These are phyloP conservation scores for Falciphora oryzae DNA, from an alignment of 2,329 filamentous ascomycete genomes.

Conservation along the genomic window DNA sequence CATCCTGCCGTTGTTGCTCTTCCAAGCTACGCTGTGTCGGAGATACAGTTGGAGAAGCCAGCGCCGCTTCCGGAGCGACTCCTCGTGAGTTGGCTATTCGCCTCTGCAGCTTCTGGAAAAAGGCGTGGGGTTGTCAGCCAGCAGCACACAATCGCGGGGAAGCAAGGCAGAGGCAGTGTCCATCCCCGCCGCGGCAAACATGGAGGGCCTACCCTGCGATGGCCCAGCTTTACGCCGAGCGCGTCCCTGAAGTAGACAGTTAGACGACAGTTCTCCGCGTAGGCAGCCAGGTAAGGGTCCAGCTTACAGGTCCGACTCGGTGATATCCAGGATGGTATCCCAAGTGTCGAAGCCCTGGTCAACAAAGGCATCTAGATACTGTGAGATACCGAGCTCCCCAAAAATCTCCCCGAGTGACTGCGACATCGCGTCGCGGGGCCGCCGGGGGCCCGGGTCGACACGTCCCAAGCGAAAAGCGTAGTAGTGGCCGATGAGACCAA, in stretches of 20 bases:
- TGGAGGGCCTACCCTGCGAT: slow-evolving; percentile 58
- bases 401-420: slow-evolving; percentile 59
- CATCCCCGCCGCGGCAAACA: not conserved
- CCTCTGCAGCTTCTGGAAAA: slow-evolving; percentile 67
- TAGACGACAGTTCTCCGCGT: not conserved
- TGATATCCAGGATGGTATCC: slow-evolving; percentile 79
- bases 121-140: not conserved
- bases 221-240: slow-evolving; percentile 72
- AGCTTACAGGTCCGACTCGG: slow-evolving; percentile 75
- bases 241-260: slow-evolving; percentile 47
- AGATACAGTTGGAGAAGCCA: slow-evolving; percentile 38
- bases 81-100: slow-evolving; percentile 72
- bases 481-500: not conserved
- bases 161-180: not conserved
- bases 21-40: slow-evolving; percentile 33
- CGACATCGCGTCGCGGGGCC: slow-evolving; percentile 42
- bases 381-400: slow-evolving; percentile 69
- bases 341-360: slow-evolving; percentile 81
- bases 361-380: slow-evolving; percentile 68
- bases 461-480: not conserved
- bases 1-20: slow-evolving; percentile 52
- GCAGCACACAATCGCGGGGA: not conserved
- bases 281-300: not conserved
- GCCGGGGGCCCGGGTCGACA: not conserved
- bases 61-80: slow-evolving; percentile 46